Conservation (phyloP, 2,329 filamentous ascomycete genomes). For the Monilinia laxa region DNA sequence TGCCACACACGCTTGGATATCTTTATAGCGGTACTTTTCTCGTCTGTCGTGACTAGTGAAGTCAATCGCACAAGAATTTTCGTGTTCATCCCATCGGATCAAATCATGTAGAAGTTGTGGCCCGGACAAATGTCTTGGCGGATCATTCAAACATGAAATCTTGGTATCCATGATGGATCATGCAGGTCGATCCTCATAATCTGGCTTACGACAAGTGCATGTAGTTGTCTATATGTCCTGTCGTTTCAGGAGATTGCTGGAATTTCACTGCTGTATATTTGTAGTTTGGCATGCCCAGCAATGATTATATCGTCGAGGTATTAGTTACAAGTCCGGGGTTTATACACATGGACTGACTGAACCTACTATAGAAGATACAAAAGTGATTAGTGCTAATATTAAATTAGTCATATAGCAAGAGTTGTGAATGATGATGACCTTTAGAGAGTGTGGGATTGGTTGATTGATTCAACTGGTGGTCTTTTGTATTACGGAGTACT, state of each 20-base stretch:
- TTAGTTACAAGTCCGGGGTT: not conserved
- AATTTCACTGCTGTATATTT: constrained; percentile 6
- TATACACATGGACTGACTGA: constrained; percentile 3
- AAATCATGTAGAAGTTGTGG: constrained; percentile 62
- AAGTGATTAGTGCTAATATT: constrained; percentile 6
- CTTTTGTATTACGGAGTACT: not conserved
- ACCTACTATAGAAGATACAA: not conserved
- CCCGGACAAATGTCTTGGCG: constrained; percentile 53
- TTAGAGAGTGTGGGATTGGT: constrained; percentile 15
- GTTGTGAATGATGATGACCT: constrained; percentile 13
- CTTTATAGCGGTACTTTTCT: constrained; percentile 36
- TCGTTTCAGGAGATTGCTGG: constrained; percentile 2
- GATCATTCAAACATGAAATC: constrained; percentile 58
- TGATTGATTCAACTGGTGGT: not conserved
- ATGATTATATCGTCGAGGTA: not conserved
- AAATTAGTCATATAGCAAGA: constrained; percentile 15
- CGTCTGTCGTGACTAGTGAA: constrained; percentile 52
- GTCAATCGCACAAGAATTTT: constrained; percentile 57
- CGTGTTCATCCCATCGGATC: constrained; percentile 48
- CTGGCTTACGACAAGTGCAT: constrained; percentile 10
- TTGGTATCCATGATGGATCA: constrained; percentile 31
- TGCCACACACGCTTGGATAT: constrained; percentile 46
- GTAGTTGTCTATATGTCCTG: constrained; percentile 4
- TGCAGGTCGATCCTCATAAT: constrained; percentile 26
- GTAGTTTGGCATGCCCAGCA: not conserved